Evolutionary conservation across 768 basidiomycete species (phyloP).

Genomic region (Lentinula boryana): DNA sequence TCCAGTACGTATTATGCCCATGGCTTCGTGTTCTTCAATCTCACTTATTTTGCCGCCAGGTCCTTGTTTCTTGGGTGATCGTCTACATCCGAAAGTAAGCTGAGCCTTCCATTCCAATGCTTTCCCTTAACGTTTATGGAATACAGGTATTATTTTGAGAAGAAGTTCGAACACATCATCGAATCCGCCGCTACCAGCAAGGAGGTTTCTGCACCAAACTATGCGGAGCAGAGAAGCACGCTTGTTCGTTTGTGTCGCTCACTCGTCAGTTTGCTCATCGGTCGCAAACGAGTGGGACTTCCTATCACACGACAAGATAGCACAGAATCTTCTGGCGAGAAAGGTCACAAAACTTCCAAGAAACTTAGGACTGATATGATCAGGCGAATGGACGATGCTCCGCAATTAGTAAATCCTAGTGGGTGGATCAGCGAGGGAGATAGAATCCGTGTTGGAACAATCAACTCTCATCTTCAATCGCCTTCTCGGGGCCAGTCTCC

Average conservation of each 20-base stretch:
- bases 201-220: constrained; percentile 14
- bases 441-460: constrained; percentile 15
- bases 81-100: constrained; percentile 69
- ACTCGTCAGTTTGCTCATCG: constrained; percentile 25
- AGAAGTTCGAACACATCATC: constrained; percentile 59
- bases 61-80: constrained; percentile 78
- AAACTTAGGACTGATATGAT: constrained; percentile 72
- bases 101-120: background rate
- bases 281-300: constrained; percentile 8
- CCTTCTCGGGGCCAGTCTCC: constrained; percentile 10
- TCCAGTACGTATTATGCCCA: constrained; percentile 44
- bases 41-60: constrained; percentile 30
- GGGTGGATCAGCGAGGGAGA: constrained; percentile 57
- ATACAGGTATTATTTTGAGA: constrained; percentile 63
- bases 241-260: constrained; percentile 9
- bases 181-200: constrained; percentile 31
- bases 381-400: constrained; percentile 60
- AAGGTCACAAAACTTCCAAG: constrained; percentile 10
- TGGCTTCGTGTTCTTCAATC: constrained; percentile 1
- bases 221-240: constrained; percentile 13
- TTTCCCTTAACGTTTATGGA: background rate
- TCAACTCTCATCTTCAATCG: constrained; percentile 4
- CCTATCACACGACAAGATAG: constrained; percentile 11
- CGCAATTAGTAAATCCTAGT: constrained; percentile 67
- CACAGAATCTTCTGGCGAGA: constrained; percentile 8